Evolutionary conservation across 495 filamentous ascomycete species (phyloP), one percentile per base, ranked within the genome.

Genomic region (Trichocladium uniseriatum): DNA sequence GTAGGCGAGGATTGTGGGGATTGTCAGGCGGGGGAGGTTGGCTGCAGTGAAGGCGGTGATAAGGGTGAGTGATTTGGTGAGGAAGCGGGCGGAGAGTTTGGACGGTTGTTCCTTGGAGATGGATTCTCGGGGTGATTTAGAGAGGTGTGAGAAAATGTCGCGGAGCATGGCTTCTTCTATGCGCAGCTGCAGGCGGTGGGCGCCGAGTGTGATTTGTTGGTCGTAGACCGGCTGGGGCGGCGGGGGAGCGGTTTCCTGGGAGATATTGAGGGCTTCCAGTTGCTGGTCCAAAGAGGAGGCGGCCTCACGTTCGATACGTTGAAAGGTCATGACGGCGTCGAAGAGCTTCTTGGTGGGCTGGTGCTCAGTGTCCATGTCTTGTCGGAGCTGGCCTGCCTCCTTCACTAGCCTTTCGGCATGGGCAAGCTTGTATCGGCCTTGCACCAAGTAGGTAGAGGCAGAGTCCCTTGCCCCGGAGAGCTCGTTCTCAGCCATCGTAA

Each of bases 21-120:
- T 53, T 28, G 46, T 50, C 9, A 57, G 46, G 20, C 54, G 50
- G 1, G 50, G 50, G 5, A 57, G 54, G 21, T 53, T 53, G 3
- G 54, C 54, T 0, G 18, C 14, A 9, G 44, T 32, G 6, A 49
- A 34, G 9, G 7, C 10, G 37, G 13, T 13, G 15, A 54, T 48
- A 22, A 54, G 29, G 10, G 31, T 9, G 7, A 38, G 5, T 40
- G 44, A 48, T 7, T 21, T 4, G 1, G 24, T 2, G 0, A 52
- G 18, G 34, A 50, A 38, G 10, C 5, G 13, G 16, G 13, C n/a
- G 32, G 11, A 27, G 3, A 3, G 16, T 34, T 54, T 34, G n/a
- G n/a, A n/a, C n/a, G n/a, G n/a, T n/a, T n/a, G n/a, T n/a, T n/a
- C n/a, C n/a, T n/a, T n/a, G n/a, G n/a, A n/a, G n/a, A n/a, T n/a